A percentile compares a stretch with the other conserved stretches of the same genome.
Conservation (phyloP, 2,329 filamentous ascomycete species). For the Talaromyces sp. region DNA sequence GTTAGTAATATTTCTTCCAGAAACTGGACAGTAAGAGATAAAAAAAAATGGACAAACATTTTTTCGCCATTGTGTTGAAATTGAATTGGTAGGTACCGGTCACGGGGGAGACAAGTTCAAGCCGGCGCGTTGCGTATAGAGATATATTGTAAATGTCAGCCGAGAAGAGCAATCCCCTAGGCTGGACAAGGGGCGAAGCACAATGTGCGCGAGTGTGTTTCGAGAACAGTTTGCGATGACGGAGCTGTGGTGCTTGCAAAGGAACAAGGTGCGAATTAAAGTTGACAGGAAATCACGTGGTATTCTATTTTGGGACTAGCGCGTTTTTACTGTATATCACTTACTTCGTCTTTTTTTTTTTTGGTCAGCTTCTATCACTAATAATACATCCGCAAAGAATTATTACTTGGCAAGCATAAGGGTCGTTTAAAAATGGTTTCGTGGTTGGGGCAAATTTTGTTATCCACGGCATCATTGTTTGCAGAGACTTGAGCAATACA, state of each 20-base stretch:
- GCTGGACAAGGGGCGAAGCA: background rate
- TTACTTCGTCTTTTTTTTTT: too few species aligned
- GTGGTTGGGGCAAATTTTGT: too few species aligned
- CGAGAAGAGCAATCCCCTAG: background rate
- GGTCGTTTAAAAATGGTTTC: too few species aligned
- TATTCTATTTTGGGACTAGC: background rate
- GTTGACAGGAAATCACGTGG: background rate
- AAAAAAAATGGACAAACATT: background rate
- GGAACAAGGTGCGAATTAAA: background rate
- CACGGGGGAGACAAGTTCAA: background rate
- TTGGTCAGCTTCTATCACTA: too few species aligned
- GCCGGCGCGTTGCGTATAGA: background rate
- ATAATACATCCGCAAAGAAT: too few species aligned
- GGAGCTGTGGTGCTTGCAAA: background rate
- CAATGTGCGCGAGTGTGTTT: background rate
- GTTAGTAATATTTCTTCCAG: background rate
- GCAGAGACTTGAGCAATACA: too few species aligned
- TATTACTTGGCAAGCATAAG: too few species aligned
- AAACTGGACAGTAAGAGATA: background rate
- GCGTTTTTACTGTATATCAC: background rate
- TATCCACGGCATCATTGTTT: too few species aligned
- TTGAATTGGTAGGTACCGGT: background rate
- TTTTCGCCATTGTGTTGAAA: conserved; percentile 10
- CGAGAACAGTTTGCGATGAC: background rate
- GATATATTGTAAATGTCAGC: background rate